Evolutionary conservation across 2,329 filamentous ascomycete genomes (phyloP), one percentile per base, ranked within the genome.

Genomic region (Arthroderma uncinatum): DNA sequence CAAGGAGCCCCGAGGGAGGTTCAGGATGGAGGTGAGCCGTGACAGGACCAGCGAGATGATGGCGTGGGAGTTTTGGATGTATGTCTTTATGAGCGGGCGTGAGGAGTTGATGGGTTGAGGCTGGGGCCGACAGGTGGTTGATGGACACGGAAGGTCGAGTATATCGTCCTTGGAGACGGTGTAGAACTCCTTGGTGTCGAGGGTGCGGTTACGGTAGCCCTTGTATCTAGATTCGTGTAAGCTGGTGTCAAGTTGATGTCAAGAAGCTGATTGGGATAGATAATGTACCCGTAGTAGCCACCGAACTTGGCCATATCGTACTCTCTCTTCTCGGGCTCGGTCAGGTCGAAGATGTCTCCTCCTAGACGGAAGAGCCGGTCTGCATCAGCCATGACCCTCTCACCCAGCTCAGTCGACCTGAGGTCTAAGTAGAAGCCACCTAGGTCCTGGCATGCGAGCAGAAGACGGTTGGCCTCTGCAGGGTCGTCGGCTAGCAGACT

Each of bases 141-240:
- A 33, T 4, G 39, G 44, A 37, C 58, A 54, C 6, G 44, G 37
- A 40, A 53, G 21, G 28, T 40, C 53, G 14, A 60, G 23, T n/a
- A 58, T 55, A n/a, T 60, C 58, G 33, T 60, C 58, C 39, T 60
- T 60, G 16, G 58, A 60, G 50, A 60, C 48, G 16, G 56, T 52
- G 16, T 60, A 60, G 48, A 60, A 58, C 37, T 60, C 59, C 40
- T 58, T 60, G 30, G 58, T 10, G 47, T 60, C 58, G n/a, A 44
- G 28, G 21, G 56, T 58, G 10, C 58, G 58, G 54, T 59, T 59
- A 5, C 28, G 44, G 33, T 59, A 59, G n/a, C 58, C 58, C 25
- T 59, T 59, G 30, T 59, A 59, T 10, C 58, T 59, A 33, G 10
- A 42, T 7, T 3, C 12, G 12, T 28, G 39, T 30, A 34, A 9